phyloP scores from a whole-genome alignment of 768 basidiomycete genomes.

The Gymnopilus junonius region DNA sequence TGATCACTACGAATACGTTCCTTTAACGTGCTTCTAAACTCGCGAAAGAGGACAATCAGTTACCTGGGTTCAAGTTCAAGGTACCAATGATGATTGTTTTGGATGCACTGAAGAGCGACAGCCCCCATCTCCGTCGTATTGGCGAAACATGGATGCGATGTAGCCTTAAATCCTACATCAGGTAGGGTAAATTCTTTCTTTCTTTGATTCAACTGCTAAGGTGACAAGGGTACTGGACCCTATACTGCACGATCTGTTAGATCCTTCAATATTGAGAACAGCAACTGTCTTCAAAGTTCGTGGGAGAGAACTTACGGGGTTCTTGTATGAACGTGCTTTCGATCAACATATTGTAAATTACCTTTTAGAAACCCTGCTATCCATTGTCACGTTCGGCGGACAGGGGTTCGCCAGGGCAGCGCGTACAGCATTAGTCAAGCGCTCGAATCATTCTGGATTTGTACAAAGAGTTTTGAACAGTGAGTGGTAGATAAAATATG shows the following conservation, averaged over 20 bases:
- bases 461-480: conserved; percentile 63
- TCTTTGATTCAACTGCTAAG: neutral
- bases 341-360: conserved; percentile 78
- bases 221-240: conserved; percentile 83
- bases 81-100: conserved; percentile 88
- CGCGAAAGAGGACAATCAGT: conserved; percentile 72
- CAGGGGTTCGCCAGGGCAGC: conserved; percentile 85
- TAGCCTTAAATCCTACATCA: conserved; percentile 86
- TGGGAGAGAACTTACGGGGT: conserved; percentile 70
- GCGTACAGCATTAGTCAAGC: conserved; percentile 62
- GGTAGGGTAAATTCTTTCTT: conserved; percentile 49
- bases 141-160: conserved; percentile 99
- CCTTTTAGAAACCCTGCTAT: conserved; percentile 76
- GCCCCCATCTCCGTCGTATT: conserved; percentile 73
- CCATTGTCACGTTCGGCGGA: conserved; percentile 85
- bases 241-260: conserved; percentile 75
- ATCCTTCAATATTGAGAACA: conserved; percentile 64
- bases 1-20: neutral
- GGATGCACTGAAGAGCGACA: conserved; percentile 78
- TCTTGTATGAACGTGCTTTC: conserved; percentile 72
- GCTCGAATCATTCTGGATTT: conserved; percentile 67
- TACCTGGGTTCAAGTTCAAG: conserved; percentile 84
- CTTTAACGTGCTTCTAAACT: conserved; percentile 1
- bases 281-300: conserved; percentile 54
- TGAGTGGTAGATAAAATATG: conserved; percentile 32